Percentiles rank a stretch among this genome's conserved stretches.
Conservation (phyloP, 805 yeast species). For the Wickerhamiella sorbophila region DNA sequence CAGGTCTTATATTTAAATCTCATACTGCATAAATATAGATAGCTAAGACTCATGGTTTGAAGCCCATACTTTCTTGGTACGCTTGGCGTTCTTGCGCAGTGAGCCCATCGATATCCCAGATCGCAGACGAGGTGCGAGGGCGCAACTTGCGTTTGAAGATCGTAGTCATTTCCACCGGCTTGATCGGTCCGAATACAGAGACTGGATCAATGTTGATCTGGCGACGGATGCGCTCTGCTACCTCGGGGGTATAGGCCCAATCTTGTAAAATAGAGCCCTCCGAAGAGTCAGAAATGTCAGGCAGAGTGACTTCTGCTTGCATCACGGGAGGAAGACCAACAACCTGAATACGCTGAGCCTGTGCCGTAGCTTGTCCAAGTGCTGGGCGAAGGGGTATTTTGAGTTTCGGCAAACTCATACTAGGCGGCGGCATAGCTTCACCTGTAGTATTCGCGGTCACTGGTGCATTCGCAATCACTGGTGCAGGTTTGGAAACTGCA, state of each 20-base stretch:
- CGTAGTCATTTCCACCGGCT: conserved; percentile 53
- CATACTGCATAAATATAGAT: too few species aligned
- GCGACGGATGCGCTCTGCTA: conserved; percentile 33
- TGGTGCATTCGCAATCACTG: too few species aligned
- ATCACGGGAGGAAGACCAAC: background rate
- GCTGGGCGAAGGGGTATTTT: background rate
- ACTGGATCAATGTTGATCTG: conserved; percentile 47
- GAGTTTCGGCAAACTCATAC: conserved; percentile 1
- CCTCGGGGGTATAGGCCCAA: conserved; percentile 52
- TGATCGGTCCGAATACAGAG: conserved; percentile 59
- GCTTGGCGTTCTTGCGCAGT: conserved; percentile 34
- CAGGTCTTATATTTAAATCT: too few species aligned
- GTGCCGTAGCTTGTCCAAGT: conserved; percentile 5
- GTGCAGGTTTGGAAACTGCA: too few species aligned
- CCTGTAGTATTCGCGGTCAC: conserved; percentile 3
- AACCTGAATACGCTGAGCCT: conserved; percentile 4
- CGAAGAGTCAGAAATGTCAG: conserved; percentile 38
- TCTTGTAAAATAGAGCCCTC: conserved; percentile 36
- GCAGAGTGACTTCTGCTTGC: conserved; percentile 12
- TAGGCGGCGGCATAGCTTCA: conserved; percentile 1
- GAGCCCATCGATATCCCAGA: conserved; percentile 36
- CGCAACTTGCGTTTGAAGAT: conserved; percentile 43
- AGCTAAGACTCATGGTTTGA: conserved; percentile 6
- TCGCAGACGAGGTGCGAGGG: conserved; percentile 40
- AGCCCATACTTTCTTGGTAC: conserved; percentile 37